Evolutionary conservation across 2,329 filamentous ascomycete species (phyloP).

Genomic region (Magnaporthiopsis incrustans): DNA sequence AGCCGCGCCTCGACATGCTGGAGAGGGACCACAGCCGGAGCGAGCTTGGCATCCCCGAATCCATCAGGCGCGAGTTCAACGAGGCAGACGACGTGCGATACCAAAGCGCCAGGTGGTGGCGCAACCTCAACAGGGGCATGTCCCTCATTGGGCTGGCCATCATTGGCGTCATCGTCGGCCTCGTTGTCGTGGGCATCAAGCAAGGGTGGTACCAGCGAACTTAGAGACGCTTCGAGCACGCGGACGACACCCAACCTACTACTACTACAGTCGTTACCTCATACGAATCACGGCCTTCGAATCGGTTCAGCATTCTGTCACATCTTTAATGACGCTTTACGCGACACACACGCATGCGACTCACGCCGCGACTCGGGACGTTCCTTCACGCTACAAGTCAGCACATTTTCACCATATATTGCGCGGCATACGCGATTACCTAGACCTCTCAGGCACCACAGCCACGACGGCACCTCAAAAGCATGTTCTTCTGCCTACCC

Average conservation of each 20-base stretch:
- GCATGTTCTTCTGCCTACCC: neutral
- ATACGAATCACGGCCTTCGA: neutral
- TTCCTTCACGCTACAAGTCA: neutral
- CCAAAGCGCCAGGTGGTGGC: slow-evolving; percentile 51
- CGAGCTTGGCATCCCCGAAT: slow-evolving; percentile 29
- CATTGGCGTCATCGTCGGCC: slow-evolving; percentile 42
- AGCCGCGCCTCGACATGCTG: slow-evolving; percentile 43
- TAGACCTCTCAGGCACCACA: neutral
- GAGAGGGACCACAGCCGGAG: slow-evolving; percentile 35
- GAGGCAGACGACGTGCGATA: slow-evolving; percentile 36
- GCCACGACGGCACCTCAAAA: neutral
- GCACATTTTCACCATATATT: neutral
- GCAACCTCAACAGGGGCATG: slow-evolving; percentile 51
- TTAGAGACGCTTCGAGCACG: neutral
- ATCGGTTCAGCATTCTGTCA: neutral
- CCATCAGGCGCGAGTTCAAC: slow-evolving; percentile 24
- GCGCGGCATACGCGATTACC: neutral
- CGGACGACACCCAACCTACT: neutral
- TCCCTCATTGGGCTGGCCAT: slow-evolving; percentile 47
- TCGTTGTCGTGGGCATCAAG: slow-evolving; percentile 43
- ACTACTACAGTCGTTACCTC: neutral
- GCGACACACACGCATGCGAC: neutral
- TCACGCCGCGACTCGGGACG: neutral
- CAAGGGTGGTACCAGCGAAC: slow-evolving; percentile 34
- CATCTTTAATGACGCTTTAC: neutral